Conservation (phyloP, 768 basidiomycete species). For the Leccinum broughii region DNA sequence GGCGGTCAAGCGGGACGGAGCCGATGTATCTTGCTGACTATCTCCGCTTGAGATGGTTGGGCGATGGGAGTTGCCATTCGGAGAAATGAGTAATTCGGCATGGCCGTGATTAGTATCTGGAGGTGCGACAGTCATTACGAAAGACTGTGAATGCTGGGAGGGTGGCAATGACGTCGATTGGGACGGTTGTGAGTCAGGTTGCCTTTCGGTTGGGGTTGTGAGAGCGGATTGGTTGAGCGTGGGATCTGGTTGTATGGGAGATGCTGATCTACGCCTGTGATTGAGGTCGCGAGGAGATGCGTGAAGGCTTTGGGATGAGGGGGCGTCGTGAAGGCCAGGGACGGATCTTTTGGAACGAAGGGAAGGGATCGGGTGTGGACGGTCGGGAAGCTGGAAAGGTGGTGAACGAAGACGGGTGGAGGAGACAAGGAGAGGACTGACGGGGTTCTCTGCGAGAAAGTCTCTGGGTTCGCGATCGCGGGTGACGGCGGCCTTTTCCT, state of each 20-base stretch:
- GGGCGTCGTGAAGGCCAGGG: conserved; percentile 25
- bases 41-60: conserved; percentile 2
- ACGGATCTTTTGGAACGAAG: conserved; percentile 25
- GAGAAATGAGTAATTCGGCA: conserved; percentile 10
- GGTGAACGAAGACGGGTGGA: neutral
- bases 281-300: conserved; percentile 13
- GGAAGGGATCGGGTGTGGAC: conserved; percentile 7
- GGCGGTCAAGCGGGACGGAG: conserved; percentile 14
- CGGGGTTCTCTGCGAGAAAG: conserved; percentile 41
- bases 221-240: conserved; percentile 1
- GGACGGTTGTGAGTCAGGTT: conserved; percentile 7
- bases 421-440: conserved; percentile 29
- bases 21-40: conserved; percentile 15
- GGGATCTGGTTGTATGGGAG: conserved; percentile 15
- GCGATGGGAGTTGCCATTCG: conserved; percentile 1
- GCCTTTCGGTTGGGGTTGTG: conserved; percentile 23
- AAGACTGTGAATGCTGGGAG: conserved; percentile 35
- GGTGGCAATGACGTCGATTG: conserved; percentile 18
- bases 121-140: conserved; percentile 46
- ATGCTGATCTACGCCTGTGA: conserved; percentile 13
- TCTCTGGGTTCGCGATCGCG: conserved; percentile 29
- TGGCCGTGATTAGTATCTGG: conserved; percentile 26
- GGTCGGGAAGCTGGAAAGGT: conserved; percentile 12
- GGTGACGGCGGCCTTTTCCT: conserved; percentile 44
- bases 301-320: conserved; percentile 24